Base-by-base conservation (phyloP, 1,284 basidiomycete species). In the Melampsora americana region DNA sequence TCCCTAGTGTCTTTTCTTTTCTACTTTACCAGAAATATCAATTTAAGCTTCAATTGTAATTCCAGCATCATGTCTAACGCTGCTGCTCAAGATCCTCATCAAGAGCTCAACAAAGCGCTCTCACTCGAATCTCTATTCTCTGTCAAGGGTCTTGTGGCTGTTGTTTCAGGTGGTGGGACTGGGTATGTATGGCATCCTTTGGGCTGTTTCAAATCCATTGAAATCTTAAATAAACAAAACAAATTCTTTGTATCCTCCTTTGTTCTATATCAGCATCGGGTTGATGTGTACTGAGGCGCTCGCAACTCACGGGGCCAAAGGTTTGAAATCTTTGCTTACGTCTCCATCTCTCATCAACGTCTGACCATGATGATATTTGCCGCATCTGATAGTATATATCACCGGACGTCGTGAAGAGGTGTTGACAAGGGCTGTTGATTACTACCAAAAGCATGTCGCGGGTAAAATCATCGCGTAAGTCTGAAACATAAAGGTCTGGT, bases 381-480 rank as follows among this genome's bases (percentile, higher is more conserved):
- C 39, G 6, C 11, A 42, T 42, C 6, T 42, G 6, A 5, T 35
- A 73, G 71, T 73, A 23, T 73, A 73, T 28, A 73, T 73, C 0
- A 66, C 64, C n/a, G 71, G 71, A 16, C 65, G 71, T 35, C 53
- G 71, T 66, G 46, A 66, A 28, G 71, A 73, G 32, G 64, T 66
- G 20, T 73, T 73, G 50, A 50, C 65, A 12, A 65, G 65, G 65
- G 71, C 50, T 1, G 71, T 73, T 14, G 64, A 73, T 66, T 39
- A 73, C 14, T 73, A 73, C 46, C 71, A 73, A 28, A 35, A 65
- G 46, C 71, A 73, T 30, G 71, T 65, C 9, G 16, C 39, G 30
- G 71, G 71, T 23, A 48, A 73, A 64, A 73, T 73, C n/a, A 73
- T 73, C 30, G 71, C 32, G 71, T 66, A 32, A 66, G 64, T 42